Evolutionary conservation across 768 basidiomycete genomes (phyloP).

Genomic region (Phylloporus rhodoxanthus): DNA sequence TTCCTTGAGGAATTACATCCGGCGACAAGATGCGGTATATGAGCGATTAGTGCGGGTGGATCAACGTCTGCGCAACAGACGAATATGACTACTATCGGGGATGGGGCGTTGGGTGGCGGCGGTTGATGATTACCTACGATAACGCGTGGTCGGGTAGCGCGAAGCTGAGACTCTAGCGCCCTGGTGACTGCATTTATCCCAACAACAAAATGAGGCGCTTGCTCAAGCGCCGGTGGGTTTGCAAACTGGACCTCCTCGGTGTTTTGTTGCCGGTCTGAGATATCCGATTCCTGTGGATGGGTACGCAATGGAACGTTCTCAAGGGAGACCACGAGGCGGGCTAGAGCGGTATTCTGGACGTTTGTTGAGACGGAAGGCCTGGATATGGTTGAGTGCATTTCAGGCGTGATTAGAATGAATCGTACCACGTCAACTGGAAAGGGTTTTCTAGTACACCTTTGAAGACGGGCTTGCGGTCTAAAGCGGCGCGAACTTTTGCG

Average conservation of each 20-base stretch:
- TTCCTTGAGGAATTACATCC: constrained; percentile 53
- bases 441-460: constrained; percentile 71
- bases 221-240: background rate
- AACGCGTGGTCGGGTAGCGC: constrained; percentile 21
- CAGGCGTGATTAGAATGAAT: constrained; percentile 6
- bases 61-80: constrained; percentile 74
- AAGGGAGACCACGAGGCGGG: constrained; percentile 44
- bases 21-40: constrained; percentile 73
- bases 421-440: constrained; percentile 62
- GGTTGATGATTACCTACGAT: constrained; percentile 2
- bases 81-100: constrained; percentile 42
- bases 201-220: constrained; percentile 38
- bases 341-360: constrained; percentile 56
- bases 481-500: constrained; percentile 37
- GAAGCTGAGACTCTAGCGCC: constrained; percentile 56
- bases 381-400: constrained; percentile 1
- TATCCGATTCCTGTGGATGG: constrained; percentile 12
- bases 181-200: constrained; percentile 84
- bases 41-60: constrained; percentile 63
- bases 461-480: constrained; percentile 60
- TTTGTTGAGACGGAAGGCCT: constrained; percentile 64
- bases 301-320: constrained; percentile 40
- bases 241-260: background rate
- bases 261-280: background rate
- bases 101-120: background rate